phyloP scores from a whole-genome alignment of 768 basidiomycete genomes.

The Galerina marginata region DNA sequence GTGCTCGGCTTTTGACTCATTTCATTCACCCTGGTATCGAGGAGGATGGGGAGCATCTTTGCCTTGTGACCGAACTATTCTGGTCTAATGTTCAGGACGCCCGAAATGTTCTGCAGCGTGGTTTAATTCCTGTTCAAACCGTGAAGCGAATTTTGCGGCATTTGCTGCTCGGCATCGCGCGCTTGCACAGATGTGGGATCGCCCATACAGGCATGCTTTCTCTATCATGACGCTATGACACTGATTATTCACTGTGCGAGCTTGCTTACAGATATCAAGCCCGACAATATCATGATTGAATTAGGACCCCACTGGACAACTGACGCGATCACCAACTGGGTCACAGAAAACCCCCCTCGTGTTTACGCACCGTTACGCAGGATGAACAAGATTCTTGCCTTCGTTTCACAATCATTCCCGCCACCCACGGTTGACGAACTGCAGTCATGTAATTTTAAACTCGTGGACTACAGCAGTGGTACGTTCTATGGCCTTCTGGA shows the following conservation, averaged over 20 bases:
- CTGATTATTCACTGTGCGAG: not conserved
- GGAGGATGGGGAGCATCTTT: conserved; percentile 27
- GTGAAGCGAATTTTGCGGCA: conserved; percentile 26
- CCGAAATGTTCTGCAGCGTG: not conserved
- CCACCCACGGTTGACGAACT: conserved; percentile 22
- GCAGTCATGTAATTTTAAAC: conserved; percentile 16
- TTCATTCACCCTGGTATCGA: conserved; percentile 28
- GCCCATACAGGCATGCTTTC: conserved; percentile 28
- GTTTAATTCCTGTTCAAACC: conserved; percentile 14
- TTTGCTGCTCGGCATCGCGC: conserved; percentile 19
- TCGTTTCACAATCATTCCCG: conserved; percentile 21
- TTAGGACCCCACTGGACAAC: conserved; percentile 9
- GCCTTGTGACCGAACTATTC: conserved; percentile 26
- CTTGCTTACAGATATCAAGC: conserved; percentile 26
- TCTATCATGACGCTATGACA: not conserved
- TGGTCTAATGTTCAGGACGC: conserved; percentile 9
- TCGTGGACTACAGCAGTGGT: conserved; percentile 24
- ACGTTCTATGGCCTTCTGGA: not conserved
- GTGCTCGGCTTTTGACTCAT: conserved; percentile 20
- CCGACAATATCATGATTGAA: conserved; percentile 27
- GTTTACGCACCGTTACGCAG: conserved; percentile 17
- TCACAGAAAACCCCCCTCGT: conserved; percentile 20
- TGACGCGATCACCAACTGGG: conserved; percentile 18
- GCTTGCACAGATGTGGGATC: conserved; percentile 22
- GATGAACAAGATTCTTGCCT: conserved; percentile 20